Base-by-base conservation (phyloP, 2,329 filamentous ascomycete species). In the Epichloe gansuensis region DNA sequence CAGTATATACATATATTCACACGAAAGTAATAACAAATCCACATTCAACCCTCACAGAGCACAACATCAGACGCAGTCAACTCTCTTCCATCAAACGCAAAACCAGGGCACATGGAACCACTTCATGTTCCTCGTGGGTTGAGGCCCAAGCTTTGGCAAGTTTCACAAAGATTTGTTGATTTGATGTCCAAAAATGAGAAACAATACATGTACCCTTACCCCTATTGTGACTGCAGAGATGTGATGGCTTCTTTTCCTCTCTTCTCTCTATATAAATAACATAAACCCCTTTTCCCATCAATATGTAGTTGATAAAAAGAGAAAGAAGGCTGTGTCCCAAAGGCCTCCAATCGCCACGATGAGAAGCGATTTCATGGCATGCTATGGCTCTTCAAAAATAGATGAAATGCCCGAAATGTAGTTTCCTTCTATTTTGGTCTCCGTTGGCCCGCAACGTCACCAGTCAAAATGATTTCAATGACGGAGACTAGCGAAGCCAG, bases 401-500 rank as follows among this genome's bases (percentile, higher is more conserved):
- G 37, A 25, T n/a, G 28, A n/a, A 23, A 13, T 25, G 15, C 17
- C 15, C 21, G 3, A 15, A 44, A 35, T 9, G 28, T 39, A n/a
- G 3, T 44, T 45, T 45, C 6, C 15, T 9, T 49, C n/a, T 23
- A 23, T 35, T 13, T 13, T 28, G 31, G 46, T 17, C 21, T 11
- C 44, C 21, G 51, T 52, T 45, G 51, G 44, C 51, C 51, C 28
- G 48, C 52, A 48, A 47, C 52, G 38, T 44, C 48, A 44, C 38
- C 34, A 17, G 11, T 39, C 13, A 47, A 47, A 25, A 3, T 2
- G 1, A 13, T 11, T 50, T n/a, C 66, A 69, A 55, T 62, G 66
- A 58, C 62, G 60, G 52, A 65, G 62, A 53, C 62, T 61, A 53
- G 62, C 61, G 58, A 65, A 66, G 57, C 68, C 69, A 51, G 69